Conservation (phyloP, 169 alveolate species). For the Besnoitia besnoiti region DNA sequence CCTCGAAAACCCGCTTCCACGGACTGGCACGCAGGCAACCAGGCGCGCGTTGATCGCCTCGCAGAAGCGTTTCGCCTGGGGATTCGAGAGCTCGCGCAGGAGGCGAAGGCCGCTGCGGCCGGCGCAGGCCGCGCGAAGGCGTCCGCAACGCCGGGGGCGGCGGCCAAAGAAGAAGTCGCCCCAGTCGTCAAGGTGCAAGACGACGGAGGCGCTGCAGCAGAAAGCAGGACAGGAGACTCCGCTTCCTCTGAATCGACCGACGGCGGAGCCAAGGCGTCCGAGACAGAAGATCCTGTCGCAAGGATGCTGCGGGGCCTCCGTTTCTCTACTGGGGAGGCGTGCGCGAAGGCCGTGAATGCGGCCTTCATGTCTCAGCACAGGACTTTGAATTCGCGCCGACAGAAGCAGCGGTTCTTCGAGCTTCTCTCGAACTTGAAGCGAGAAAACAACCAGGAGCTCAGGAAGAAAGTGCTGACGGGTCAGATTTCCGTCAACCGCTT, state of each 20-base stretch:
- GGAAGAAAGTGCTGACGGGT: conserved; percentile 71
- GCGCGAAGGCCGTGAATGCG: conserved; percentile 52
- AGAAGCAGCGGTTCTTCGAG: conserved; percentile 77
- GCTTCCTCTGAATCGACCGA: background rate
- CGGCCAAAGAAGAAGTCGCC: background rate
- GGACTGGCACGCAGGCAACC: conserved; percentile 53
- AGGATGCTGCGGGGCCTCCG: background rate
- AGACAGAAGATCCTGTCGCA: too few relatives aligned
- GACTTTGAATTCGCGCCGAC: conserved; percentile 19
- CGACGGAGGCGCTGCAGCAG: background rate
- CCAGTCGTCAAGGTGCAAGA: background rate
- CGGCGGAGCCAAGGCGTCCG: background rate
- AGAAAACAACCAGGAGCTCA: conserved; percentile 75
- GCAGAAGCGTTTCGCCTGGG: conserved; percentile 47
- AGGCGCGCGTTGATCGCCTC: conserved; percentile 29
- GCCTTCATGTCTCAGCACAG: background rate
- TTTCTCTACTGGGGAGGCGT: conserved; percentile 45
- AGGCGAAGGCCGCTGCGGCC: conserved; percentile 36
- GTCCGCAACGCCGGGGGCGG: background rate
- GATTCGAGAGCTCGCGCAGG: conserved; percentile 17
- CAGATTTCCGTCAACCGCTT: conserved; percentile 69
- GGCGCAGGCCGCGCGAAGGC: conserved; percentile 21
- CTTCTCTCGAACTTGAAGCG: conserved; percentile 74
- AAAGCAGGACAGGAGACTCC: background rate
- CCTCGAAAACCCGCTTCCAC: background rate